Evolutionary conservation across 768 basidiomycete genomes (phyloP), one percentile per base, ranked within the genome.

Genomic region (Russula compacta): DNA sequence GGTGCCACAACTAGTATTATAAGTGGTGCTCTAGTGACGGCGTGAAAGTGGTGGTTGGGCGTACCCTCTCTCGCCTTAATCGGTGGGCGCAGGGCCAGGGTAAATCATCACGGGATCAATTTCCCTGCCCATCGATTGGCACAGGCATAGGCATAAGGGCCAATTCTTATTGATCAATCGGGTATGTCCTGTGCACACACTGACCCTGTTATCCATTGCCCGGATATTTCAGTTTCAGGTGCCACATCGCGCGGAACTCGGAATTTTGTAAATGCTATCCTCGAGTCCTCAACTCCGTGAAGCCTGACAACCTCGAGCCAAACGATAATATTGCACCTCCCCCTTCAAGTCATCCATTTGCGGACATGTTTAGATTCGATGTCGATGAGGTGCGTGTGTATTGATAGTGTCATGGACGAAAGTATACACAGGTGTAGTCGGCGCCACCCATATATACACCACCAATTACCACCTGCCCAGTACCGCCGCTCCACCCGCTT

Each of bases 361-460:
- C 40, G 14, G 36, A 53, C 21, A 4, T 59, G 44, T 10, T 48
- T 24, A 32, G 7, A n/a, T 29, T 47, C 36, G 24, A 29, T 29
- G 24, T 29, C 24, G 24, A 29, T 29, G 7, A 49, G 17, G 48
- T 29, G 29, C 48, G 14, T 32, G 36, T 17, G 35, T 5, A 21
- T 8, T 17, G 35, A 58, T 29, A 57, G 29, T 32, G 8, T 7
- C 36, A 29, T 38, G n/a, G 19, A 49, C 46, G 32, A 49, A 48
- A 40, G 24, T 21, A 40, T 40, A 5, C 46, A 32, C 46, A 38
- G 19, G 10, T 24, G 40, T n/a, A 12, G 39, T 19, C 51, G 50
- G 58, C 40, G 15, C 33, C 73, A 58, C 59, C 74, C 73, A 69
- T 43, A 51, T 43, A 51, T 58, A 43, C 24, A 36, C 36, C 11